A percentile compares a stretch with the other conserved stretches of the same genome.
phyloP scores from a whole-genome alignment of 768 basidiomycete genomes.

The Pleurotus pulmonarius region DNA sequence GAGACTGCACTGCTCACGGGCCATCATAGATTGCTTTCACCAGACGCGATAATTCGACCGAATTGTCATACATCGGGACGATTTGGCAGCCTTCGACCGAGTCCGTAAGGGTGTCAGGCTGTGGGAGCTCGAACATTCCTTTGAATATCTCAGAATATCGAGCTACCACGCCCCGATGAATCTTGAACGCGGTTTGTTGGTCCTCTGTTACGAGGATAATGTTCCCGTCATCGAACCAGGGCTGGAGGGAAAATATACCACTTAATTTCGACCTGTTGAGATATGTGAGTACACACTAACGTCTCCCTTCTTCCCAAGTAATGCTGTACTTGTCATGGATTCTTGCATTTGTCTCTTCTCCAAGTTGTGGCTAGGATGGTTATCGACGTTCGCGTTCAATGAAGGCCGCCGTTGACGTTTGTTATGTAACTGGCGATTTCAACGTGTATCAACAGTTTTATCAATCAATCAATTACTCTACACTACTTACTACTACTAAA shows the following conservation, averaged over 20 bases:
- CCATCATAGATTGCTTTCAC: slow-evolving; percentile 57
- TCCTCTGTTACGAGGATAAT: slow-evolving; percentile 45
- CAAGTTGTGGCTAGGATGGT: neutral
- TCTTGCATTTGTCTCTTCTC: no score
- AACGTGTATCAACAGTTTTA: neutral
- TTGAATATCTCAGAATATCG: slow-evolving; percentile 57
- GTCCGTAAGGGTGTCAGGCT: slow-evolving; percentile 29
- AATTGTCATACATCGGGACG: slow-evolving; percentile 49
- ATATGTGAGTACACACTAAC: slow-evolving; percentile 1
- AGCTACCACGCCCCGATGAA: slow-evolving; percentile 46
- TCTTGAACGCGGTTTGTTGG: slow-evolving; percentile 43
- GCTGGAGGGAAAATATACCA: slow-evolving; percentile 21
- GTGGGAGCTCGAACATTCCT: slow-evolving; percentile 50
- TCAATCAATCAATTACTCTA: neutral
- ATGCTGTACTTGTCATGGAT: neutral
- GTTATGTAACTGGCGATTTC: neutral
- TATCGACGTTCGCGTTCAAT: neutral
- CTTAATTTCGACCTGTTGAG: neutral
- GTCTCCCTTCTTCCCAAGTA: neutral
- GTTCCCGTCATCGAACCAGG: slow-evolving; percentile 63
- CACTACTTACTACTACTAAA: neutral
- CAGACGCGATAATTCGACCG: slow-evolving; percentile 44
- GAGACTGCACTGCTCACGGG: slow-evolving; percentile 32
- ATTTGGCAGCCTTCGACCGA: slow-evolving; percentile 44
- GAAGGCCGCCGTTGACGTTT: neutral